A percentile compares a stretch with the other conserved stretches of the same genome.
Evolutionary conservation across 2,329 filamentous ascomycete genomes (phyloP).

Genomic region (Penicillium sp.): DNA sequence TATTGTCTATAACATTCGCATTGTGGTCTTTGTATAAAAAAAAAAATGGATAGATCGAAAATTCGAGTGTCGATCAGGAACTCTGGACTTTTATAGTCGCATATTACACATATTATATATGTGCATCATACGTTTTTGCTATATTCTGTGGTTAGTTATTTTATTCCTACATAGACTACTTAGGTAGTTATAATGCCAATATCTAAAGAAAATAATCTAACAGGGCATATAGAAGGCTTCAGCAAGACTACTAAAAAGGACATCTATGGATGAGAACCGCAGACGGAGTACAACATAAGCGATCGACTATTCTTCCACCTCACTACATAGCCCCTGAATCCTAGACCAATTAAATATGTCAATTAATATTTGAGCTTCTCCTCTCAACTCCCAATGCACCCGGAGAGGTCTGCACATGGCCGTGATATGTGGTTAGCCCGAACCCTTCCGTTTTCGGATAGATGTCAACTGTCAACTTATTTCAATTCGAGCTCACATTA

Average conservation of each 20-base stretch:
- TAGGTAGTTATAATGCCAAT: not conserved
- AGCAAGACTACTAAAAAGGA: not conserved
- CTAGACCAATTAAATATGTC: not conserved
- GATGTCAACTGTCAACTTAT: conserved; percentile 2
- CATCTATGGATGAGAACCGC: no score
- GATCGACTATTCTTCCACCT: not conserved
- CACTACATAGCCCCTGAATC: not conserved
- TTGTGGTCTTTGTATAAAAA: not conserved
- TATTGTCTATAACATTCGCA: not conserved
- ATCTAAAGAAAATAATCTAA: not conserved
- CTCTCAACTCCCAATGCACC: not conserved
- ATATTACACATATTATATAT: not conserved
- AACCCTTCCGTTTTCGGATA: conserved; percentile 2
- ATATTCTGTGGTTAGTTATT: not conserved
- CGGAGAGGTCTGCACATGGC: not conserved
- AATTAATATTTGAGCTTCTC: not conserved
- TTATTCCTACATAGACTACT: no score
- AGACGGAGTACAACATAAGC: no score
- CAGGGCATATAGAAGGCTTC: no score
- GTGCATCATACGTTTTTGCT: no score
- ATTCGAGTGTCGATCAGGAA: conserved; percentile 1
- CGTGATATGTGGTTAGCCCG: not conserved
- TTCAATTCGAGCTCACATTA: conserved; percentile 1
- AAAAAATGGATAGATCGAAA: not conserved
- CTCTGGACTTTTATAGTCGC: not conserved